These are phyloP conservation scores for Penicillium sp. DNA, from an alignment of 2,329 filamentous ascomycete genomes.

Conservation along the genomic window DNA sequence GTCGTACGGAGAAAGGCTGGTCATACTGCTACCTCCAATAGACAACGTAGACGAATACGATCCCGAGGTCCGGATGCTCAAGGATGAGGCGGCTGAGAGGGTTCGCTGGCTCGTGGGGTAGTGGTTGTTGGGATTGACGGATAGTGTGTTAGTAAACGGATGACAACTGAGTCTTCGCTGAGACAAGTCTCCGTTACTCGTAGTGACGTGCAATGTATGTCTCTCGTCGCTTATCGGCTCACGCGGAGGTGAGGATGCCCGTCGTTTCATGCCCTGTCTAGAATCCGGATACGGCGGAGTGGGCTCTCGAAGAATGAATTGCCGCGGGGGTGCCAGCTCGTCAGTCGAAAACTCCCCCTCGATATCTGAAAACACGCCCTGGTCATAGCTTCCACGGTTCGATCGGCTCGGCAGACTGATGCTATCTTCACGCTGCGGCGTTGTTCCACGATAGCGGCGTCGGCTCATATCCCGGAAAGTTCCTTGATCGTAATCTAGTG, in stretches of 20 bases:
- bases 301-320: slow-evolving; percentile 40
- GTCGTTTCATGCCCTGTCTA: slow-evolving; percentile 59
- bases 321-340: slow-evolving; percentile 35
- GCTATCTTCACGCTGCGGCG: slow-evolving; percentile 49
- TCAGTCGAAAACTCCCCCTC: slow-evolving; percentile 43
- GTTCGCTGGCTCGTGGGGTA: slow-evolving; percentile 60
- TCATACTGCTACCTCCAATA: slow-evolving; percentile 60
- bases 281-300: slow-evolving; percentile 40
- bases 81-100: slow-evolving; percentile 64
- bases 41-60: slow-evolving; percentile 65
- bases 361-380: slow-evolving; percentile 53
- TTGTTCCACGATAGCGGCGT: slow-evolving; percentile 50
- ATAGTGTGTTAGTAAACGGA: slow-evolving; percentile 54
- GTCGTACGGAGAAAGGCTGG: slow-evolving; percentile 61
- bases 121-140: slow-evolving; percentile 54
- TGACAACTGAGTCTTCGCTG: slow-evolving; percentile 54
- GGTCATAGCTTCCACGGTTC: slow-evolving; percentile 62
- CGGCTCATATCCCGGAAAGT: slow-evolving; percentile 35
- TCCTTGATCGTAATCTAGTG: slow-evolving; percentile 41
- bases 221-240: slow-evolving; percentile 46
- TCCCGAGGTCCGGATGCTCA: slow-evolving; percentile 55
- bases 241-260: slow-evolving; percentile 62
- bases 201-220: slow-evolving; percentile 32
- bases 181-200: slow-evolving; percentile 51
- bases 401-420: slow-evolving; percentile 51